Percentiles rank a stretch among this genome's conserved stretches.
phyloP scores from a whole-genome alignment of 116 monocot species.

The Iris pallida region DNA sequence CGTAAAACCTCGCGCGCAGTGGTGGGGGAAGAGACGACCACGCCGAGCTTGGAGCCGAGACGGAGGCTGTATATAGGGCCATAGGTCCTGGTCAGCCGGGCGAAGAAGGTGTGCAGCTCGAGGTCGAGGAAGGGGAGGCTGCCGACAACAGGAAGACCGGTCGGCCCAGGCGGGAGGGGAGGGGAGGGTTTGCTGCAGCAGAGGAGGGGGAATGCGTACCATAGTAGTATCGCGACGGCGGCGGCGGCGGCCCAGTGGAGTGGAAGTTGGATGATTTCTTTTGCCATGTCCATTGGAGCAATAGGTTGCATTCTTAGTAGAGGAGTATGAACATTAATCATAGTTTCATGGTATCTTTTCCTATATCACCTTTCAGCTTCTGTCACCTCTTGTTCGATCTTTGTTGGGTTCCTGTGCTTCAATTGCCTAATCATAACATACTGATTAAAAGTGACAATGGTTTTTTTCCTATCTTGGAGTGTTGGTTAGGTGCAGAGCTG shows the following conservation, averaged over 20 bases:
- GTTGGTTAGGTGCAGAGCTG: no score
- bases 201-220: background rate
- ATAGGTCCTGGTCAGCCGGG: background rate
- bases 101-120: conserved; percentile 13
- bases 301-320: background rate
- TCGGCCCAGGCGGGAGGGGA: conserved; percentile 4
- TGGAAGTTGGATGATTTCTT: no score
- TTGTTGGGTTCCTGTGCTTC: no score
- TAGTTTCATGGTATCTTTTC: no score
- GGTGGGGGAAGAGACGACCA: conserved; percentile 11
- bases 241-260: background rate
- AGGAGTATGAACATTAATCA: no score
- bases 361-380: no score
- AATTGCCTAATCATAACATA: no score
- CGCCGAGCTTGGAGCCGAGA: conserved; percentile 11
- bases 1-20: conserved; percentile 5
- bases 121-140: conserved; percentile 16
- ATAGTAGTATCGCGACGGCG: background rate
- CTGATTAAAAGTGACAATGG: no score
- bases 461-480: no score
- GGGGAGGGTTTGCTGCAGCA: background rate
- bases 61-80: conserved; percentile 3
- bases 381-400: no score
- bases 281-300: no score
- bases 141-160: conserved; percentile 12